Percentiles rank a stretch among this genome's conserved stretches.
Conservation (phyloP, 2,329 filamentous ascomycete species). For the Fonsecaea erecta region DNA sequence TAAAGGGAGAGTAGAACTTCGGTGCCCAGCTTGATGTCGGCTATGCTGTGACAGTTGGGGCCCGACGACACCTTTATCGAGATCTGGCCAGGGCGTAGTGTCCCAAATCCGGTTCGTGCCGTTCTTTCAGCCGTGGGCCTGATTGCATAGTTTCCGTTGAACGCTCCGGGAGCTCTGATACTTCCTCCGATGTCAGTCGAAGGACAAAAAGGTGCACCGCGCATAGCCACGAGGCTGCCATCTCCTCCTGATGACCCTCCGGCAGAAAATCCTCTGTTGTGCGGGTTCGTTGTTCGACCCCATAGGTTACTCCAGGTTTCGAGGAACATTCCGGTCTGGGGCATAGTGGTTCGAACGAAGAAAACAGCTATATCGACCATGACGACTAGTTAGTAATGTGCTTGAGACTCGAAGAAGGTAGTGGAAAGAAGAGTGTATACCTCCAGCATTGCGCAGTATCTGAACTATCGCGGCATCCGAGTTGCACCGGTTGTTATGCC, state of each 20-base stretch:
- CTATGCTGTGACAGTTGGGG: constrained; percentile 10
- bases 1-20: constrained; percentile 36
- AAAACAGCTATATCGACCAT: constrained; percentile 58
- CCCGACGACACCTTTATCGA: constrained; percentile 17
- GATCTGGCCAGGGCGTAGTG: constrained; percentile 3
- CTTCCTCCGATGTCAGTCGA: constrained; percentile 20
- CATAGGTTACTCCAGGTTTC: constrained; percentile 60
- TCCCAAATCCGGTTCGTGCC: constrained; percentile 7
- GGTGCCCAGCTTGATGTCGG: constrained; percentile 39
- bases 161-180: constrained; percentile 15
- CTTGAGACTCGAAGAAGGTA: too few species aligned
- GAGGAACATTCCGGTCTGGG: constrained; percentile 53
- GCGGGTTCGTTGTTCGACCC: constrained; percentile 68
- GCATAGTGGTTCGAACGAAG: constrained; percentile 59
- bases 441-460: constrained; percentile 40
- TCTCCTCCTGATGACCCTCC: constrained; percentile 71
- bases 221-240: constrained; percentile 62
- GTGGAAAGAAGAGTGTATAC: constrained; percentile 54
- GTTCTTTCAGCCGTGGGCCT: constrained; percentile 11
- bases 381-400: too few species aligned
- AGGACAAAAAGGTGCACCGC: constrained; percentile 44
- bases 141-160: constrained; percentile 20
- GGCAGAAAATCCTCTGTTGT: constrained; percentile 62
- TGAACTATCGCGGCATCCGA: constrained; percentile 39
- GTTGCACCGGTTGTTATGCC: constrained; percentile 35